These are phyloP conservation scores for Ajuga reptans DNA, from an alignment of 305 asterid genomes.

Conservation along the genomic window DNA sequence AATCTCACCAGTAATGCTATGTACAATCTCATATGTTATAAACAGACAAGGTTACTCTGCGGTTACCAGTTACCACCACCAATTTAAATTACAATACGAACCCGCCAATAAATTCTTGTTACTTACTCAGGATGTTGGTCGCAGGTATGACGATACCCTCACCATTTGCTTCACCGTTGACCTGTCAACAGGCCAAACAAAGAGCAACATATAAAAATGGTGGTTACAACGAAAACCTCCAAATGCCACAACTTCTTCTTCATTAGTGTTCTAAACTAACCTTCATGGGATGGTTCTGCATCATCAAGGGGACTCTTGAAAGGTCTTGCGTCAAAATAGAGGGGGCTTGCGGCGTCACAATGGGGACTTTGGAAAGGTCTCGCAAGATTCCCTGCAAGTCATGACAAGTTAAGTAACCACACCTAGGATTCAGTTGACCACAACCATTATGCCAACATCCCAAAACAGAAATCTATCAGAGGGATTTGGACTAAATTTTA, in stretches of 20 bases:
- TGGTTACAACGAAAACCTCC: background rate
- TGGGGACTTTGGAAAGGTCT: constrained; percentile 63
- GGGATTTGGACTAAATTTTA: too few relatives aligned
- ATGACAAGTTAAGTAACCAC: too few relatives aligned
- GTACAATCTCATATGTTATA: constrained; percentile 24
- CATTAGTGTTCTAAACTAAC: constrained; percentile 17
- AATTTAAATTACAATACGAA: background rate
- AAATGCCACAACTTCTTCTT: background rate
- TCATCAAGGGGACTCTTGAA: constrained; percentile 25
- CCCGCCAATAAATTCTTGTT: background rate
- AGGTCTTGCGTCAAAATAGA: background rate
- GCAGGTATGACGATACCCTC: constrained; percentile 34
- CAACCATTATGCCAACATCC: too few relatives aligned
- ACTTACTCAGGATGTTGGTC: constrained; percentile 29
- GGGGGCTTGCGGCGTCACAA: background rate
- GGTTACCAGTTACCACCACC: constrained; percentile 15
- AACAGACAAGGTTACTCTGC: constrained; percentile 17
- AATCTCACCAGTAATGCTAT: constrained; percentile 20
- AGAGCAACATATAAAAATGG: background rate
- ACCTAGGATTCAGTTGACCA: too few relatives aligned
- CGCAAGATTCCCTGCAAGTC: constrained; percentile 62
- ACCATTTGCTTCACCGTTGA: constrained; percentile 39
- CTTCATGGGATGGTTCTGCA: constrained; percentile 43
- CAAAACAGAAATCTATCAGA: too few relatives aligned
- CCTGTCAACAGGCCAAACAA: constrained; percentile 28